These are phyloP conservation scores for Ligustrum vulgare DNA, from an alignment of 257 asterid species.

Conservation along the genomic window DNA sequence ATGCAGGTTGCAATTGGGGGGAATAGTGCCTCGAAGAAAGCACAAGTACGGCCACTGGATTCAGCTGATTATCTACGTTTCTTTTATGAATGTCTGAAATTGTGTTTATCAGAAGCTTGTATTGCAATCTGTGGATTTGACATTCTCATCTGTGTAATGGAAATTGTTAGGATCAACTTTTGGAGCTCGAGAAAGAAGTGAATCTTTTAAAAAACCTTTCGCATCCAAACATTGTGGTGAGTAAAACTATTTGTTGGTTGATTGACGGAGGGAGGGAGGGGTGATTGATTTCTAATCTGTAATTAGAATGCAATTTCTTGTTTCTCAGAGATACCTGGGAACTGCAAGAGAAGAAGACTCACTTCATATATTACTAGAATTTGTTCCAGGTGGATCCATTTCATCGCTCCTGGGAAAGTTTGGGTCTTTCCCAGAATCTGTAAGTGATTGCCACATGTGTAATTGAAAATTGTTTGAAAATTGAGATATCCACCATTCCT, in stretches of 20 bases:
- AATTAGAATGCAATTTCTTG: constrained; percentile 24
- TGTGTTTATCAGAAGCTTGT: background rate
- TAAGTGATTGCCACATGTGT: constrained; percentile 45
- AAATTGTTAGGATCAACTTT: constrained; percentile 66
- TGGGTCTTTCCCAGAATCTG: constrained; percentile 97
- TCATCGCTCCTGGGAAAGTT: constrained; percentile 95
- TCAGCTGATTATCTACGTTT: constrained; percentile 18
- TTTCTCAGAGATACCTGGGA: constrained; percentile 87
- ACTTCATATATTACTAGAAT: constrained; percentile 83
- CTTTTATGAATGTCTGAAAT: background rate
- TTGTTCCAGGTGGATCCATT: constrained; percentile 98
- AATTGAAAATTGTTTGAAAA: background rate
- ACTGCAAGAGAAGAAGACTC: constrained; percentile 93
- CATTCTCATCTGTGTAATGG: constrained; percentile 21
- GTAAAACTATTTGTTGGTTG: constrained; percentile 23
- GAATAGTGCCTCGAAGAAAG: constrained; percentile 62
- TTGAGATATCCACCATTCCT: no score
- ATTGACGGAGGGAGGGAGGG: background rate
- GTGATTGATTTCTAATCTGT: constrained; percentile 10
- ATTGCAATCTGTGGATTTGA: constrained; percentile 5
- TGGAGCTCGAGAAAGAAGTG: constrained; percentile 98
- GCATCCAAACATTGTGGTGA: constrained; percentile 95
- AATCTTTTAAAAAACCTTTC: constrained; percentile 90
- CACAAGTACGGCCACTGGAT: constrained; percentile 53
- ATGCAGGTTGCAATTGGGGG: constrained; percentile 75